Conservation (phyloP, 805 yeast species). For the Candida ulmi region DNA sequence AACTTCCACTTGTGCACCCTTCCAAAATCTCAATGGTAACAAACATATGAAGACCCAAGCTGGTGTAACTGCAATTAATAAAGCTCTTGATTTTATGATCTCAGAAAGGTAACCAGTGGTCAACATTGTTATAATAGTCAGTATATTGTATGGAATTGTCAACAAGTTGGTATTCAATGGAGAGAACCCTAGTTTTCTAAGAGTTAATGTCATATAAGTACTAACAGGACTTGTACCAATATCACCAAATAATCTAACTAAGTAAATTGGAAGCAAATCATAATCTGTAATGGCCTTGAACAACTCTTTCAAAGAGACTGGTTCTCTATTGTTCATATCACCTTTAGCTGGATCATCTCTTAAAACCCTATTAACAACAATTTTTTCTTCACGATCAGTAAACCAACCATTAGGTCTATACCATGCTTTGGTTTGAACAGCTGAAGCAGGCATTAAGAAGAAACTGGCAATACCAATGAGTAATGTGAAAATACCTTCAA, state of each 20-base stretch:
- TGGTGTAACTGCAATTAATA: conserved; percentile 24
- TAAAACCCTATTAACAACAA: conserved; percentile 51
- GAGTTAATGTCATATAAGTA: conserved; percentile 42
- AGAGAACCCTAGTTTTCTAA: conserved; percentile 44
- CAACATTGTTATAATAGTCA: conserved; percentile 32
- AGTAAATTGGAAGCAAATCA: conserved; percentile 51
- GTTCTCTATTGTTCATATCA: conserved; percentile 58
- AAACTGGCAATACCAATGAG: conserved; percentile 42
- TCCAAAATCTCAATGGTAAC: conserved; percentile 33
- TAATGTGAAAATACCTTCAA: conserved; percentile 58
- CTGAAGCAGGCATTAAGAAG: conserved; percentile 50
- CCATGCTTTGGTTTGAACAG: conserved; percentile 45
- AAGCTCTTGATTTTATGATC: conserved; percentile 26
- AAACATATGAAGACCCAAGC: conserved; percentile 33
- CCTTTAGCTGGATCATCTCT: conserved; percentile 63
- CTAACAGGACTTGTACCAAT: conserved; percentile 32
- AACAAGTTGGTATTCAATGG: conserved; percentile 48
- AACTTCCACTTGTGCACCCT: conserved; percentile 29
- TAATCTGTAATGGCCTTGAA: conserved; percentile 39
- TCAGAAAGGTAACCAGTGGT: conserved; percentile 33
- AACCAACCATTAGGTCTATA: conserved; percentile 46
- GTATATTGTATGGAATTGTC: conserved; percentile 42
- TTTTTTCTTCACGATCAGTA: conserved; percentile 49
- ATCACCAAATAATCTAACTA: conserved; percentile 38
- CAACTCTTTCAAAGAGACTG: conserved; percentile 36